phyloP scores from a whole-genome alignment of 768 basidiomycete genomes.

The Dentipellis sp. region DNA sequence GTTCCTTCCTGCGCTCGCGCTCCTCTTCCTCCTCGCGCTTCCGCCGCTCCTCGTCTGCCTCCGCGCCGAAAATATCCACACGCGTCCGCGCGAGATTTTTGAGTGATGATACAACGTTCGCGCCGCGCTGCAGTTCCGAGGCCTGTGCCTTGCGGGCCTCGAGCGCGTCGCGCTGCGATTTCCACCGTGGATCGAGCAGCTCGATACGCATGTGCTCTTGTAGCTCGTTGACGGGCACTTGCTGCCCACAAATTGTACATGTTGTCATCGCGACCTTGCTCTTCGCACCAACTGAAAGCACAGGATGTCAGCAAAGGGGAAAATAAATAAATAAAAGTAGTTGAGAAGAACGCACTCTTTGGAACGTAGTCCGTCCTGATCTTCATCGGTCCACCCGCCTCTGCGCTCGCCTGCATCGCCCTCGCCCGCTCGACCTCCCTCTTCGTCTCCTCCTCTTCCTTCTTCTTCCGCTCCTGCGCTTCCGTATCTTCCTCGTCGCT shows the following conservation, averaged over 20 bases:
- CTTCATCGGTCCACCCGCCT: conserved; percentile 77
- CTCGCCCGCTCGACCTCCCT: conserved; percentile 69
- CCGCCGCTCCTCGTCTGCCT: conserved; percentile 85
- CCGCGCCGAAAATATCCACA: conserved; percentile 94
- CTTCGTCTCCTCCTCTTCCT: conserved; percentile 62
- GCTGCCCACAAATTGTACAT: conserved; percentile 92
- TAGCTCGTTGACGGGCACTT: conserved; percentile 91
- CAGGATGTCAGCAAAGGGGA: conserved; percentile 1
- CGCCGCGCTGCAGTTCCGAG: conserved; percentile 80
- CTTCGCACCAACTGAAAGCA: conserved; percentile 54
- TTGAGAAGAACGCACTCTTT: conserved; percentile 50
- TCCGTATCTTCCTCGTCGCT: conserved; percentile 74
- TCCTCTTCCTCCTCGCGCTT: conserved; percentile 85
- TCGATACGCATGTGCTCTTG: conserved; percentile 99
- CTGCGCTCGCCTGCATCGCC: conserved; percentile 74
- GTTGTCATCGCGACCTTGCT: conserved; percentile 69
- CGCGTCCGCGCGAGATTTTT: conserved; percentile 91
- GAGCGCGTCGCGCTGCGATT: conserved; percentile 83
- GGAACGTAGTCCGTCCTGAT: conserved; percentile 95
- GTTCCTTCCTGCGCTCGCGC: conserved; percentile 69
- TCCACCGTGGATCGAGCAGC: conserved; percentile 95
- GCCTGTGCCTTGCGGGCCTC: conserved; percentile 88
- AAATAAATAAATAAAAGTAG: not conserved
- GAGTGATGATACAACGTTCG: conserved; percentile 90
- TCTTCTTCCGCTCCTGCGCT: conserved; percentile 46